Evolutionary conservation across 75 land plant genomes (phyloP).

Genomic region (Isoetes taiwanensis): DNA sequence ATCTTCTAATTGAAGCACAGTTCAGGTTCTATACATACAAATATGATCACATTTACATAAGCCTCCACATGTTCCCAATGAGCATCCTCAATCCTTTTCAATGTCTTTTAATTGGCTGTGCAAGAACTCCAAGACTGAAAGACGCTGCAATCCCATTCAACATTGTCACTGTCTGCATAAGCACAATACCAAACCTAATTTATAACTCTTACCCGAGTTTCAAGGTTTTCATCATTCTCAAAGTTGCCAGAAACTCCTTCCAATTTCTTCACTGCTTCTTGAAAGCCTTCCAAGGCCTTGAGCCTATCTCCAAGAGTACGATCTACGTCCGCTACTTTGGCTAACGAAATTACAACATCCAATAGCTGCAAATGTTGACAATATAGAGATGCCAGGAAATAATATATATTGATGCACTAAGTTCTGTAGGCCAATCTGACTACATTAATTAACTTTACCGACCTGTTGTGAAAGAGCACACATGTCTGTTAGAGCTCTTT

Average conservation of each 20-base stretch:
- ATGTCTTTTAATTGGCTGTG: slow-evolving; percentile 30
- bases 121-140: slow-evolving; percentile 28
- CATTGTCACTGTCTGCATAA: neutral
- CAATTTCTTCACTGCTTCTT: slow-evolving; percentile 60
- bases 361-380: slow-evolving; percentile 31
- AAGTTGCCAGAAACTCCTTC: slow-evolving; percentile 42
- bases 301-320: slow-evolving; percentile 48
- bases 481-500: slow-evolving; percentile 33
- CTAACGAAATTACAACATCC: slow-evolving; percentile 76
- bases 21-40: no score
- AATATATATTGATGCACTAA: neutral
- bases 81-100: no score
- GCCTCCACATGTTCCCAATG: no score
- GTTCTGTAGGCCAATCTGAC: neutral
- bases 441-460: neutral
- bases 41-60: no score
- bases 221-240: slow-evolving; percentile 26
- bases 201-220: slow-evolving; percentile 40
- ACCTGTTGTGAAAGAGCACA: slow-evolving; percentile 60
- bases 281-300: slow-evolving; percentile 55
- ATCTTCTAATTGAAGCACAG: no score
- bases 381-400: neutral
- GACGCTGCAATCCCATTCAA: slow-evolving; percentile 21
- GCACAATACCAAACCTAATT: neutral
- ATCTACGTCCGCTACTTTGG: slow-evolving; percentile 95